Conservation (phyloP, 768 basidiomycete genomes). For the Hericium alpestre region DNA sequence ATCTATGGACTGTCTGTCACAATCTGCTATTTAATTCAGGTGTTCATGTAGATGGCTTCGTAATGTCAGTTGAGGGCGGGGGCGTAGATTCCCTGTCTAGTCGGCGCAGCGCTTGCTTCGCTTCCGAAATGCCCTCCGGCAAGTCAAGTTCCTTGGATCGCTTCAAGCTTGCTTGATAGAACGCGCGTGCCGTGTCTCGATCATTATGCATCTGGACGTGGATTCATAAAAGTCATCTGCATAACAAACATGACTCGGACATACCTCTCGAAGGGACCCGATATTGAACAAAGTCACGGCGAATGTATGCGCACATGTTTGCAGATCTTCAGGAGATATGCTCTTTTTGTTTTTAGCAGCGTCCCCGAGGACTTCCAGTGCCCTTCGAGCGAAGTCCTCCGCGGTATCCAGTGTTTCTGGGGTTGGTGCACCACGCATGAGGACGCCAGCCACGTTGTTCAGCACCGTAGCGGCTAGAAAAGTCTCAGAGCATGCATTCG, state of each 20-base stretch:
- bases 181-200: slow-evolving; percentile 2
- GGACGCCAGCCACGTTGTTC: slow-evolving; percentile 36
- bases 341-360: neutral
- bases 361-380: slow-evolving; percentile 24
- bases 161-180: slow-evolving; percentile 9
- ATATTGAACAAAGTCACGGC: slow-evolving; percentile 13
- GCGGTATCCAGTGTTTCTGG: slow-evolving; percentile 32
- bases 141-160: slow-evolving; percentile 7
- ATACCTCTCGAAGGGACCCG: slow-evolving; percentile 11
- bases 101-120: slow-evolving; percentile 8
- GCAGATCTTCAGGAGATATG: slow-evolving; percentile 1
- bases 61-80: neutral
- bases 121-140: slow-evolving; percentile 10
- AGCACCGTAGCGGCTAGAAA: slow-evolving; percentile 33
- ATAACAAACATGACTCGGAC: neutral
- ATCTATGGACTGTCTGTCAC: neutral
- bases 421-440: slow-evolving; percentile 27
- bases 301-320: slow-evolving; percentile 8
- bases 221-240: neutral
- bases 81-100: neutral
- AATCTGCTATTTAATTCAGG: slow-evolving; percentile 9
- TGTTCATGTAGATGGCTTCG: slow-evolving; percentile 5
- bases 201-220: slow-evolving; percentile 7
- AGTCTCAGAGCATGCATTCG: neutral
- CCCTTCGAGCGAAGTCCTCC: slow-evolving; percentile 53